A percentile compares a stretch with the other conserved stretches of the same genome.
These are phyloP conservation scores for Aspergillus intermedius DNA, from an alignment of 2,329 filamentous ascomycete species.

Conservation along the genomic window DNA sequence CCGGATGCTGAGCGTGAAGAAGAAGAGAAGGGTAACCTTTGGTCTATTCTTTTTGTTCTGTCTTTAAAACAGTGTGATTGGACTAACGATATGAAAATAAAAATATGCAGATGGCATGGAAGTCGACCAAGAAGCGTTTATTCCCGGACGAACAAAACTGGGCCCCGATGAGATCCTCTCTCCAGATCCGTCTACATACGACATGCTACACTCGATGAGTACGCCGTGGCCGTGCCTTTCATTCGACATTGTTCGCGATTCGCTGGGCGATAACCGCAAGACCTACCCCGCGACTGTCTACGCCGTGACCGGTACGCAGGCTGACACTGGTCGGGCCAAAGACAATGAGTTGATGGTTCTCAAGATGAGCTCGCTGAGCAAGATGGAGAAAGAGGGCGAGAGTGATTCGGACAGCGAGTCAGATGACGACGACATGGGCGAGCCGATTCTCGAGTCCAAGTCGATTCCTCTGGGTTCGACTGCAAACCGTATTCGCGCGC, in stretches of 20 bases:
- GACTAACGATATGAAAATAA: too few species aligned
- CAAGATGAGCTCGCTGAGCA: slow-evolving; percentile 87
- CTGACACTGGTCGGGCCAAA: slow-evolving; percentile 63
- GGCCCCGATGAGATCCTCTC: slow-evolving; percentile 84
- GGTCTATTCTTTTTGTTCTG: too few species aligned
- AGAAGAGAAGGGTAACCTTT: slow-evolving; percentile 58
- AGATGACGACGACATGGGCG: slow-evolving; percentile 67
- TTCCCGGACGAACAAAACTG: slow-evolving; percentile 87
- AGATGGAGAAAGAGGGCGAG: slow-evolving; percentile 69
- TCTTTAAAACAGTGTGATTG: too few species aligned
- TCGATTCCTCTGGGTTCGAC: slow-evolving; percentile 78
- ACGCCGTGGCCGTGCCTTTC: slow-evolving; percentile 96
- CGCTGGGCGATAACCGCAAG: slow-evolving; percentile 79
- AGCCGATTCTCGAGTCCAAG: slow-evolving; percentile 90
- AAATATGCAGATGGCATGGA: slow-evolving; percentile 67
- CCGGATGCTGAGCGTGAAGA: slow-evolving; percentile 91
- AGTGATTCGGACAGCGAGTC: slow-evolving; percentile 65
- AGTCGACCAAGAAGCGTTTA: slow-evolving; percentile 89
- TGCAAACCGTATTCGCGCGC: slow-evolving; percentile 86
- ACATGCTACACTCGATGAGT: slow-evolving; percentile 92
- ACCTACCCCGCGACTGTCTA: slow-evolving; percentile 96
- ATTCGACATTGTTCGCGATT: slow-evolving; percentile 84
- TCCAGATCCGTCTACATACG: slow-evolving; percentile 89
- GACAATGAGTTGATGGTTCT: slow-evolving; percentile 95
- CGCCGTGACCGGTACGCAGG: slow-evolving; percentile 89